phyloP scores from a whole-genome alignment of 805 yeast species.

The Candida sonorensis region DNA sequence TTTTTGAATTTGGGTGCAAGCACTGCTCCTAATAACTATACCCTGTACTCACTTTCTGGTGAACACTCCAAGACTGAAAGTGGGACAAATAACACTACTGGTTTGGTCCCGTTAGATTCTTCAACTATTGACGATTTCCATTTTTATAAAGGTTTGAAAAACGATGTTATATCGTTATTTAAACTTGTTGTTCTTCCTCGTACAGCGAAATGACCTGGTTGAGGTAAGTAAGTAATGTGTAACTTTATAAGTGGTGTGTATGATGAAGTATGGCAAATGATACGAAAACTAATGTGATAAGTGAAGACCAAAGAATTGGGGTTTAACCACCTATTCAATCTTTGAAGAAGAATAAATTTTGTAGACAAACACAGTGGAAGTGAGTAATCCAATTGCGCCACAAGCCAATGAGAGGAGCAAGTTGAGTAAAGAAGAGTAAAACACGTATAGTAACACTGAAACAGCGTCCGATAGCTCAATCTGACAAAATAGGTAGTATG shows the following conservation, averaged over 20 bases:
- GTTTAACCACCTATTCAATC: slow-evolving; percentile 9
- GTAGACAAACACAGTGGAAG: slow-evolving; percentile 60
- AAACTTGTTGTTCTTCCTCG: slow-evolving; percentile 1
- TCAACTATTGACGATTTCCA: slow-evolving; percentile 23
- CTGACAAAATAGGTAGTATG: slow-evolving; percentile 55
- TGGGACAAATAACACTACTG: no score
- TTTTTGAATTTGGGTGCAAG: slow-evolving; percentile 18
- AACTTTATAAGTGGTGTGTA: no score
- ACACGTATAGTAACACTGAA: slow-evolving; percentile 60
- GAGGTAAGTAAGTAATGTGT: no score
- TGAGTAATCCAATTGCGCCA: slow-evolving; percentile 67
- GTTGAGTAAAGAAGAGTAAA: slow-evolving; percentile 63
- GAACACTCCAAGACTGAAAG: no score
- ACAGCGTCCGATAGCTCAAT: slow-evolving; percentile 61
- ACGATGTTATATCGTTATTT: slow-evolving; percentile 17
- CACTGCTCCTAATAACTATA: slow-evolving; percentile 1
- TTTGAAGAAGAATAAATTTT: slow-evolving; percentile 44
- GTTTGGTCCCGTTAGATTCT: no score
- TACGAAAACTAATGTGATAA: no score
- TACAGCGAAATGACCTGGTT: no score
- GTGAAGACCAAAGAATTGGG: no score
- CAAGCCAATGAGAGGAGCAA: slow-evolving; percentile 58
- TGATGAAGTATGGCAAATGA: no score
- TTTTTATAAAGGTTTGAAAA: slow-evolving; percentile 17
- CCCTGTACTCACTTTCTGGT: background rate